Conservation (phyloP, 2,329 filamentous ascomycete species). For the Dactylella cylindrospora region DNA sequence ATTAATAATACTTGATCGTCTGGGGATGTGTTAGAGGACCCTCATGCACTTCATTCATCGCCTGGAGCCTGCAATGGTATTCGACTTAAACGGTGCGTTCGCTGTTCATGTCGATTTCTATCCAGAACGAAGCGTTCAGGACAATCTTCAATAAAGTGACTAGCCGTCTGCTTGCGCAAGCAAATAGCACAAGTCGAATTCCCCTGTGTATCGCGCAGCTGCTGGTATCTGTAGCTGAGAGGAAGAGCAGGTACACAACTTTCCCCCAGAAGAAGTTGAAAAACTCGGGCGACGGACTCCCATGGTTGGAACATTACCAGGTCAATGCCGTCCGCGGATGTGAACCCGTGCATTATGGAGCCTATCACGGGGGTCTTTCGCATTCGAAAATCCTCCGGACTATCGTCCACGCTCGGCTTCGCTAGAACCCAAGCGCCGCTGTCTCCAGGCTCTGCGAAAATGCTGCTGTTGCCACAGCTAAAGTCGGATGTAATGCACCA, state of each 20-base stretch:
- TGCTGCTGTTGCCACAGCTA: not conserved
- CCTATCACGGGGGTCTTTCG: constrained; percentile 24
- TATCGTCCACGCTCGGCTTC: constrained; percentile 3
- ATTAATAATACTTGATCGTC: too few relatives aligned
- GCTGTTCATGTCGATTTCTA: not conserved
- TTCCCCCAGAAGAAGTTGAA: constrained; percentile 21
- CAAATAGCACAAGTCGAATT: constrained; percentile 17
- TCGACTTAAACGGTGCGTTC: too few relatives aligned
- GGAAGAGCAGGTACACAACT: constrained; percentile 28
- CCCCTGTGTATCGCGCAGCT: constrained; percentile 14
- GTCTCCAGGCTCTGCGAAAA: constrained; percentile 28
- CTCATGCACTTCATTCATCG: too few relatives aligned
- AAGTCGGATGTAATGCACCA: constrained; percentile 28
- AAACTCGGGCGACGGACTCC: constrained; percentile 25
- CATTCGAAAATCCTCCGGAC: not conserved
- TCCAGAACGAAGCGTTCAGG: constrained; percentile 30
- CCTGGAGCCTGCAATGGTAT: too few relatives aligned
- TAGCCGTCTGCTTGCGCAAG: not conserved
- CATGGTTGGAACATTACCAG: constrained; percentile 36
- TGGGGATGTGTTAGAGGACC: too few relatives aligned
- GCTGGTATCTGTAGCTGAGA: constrained; percentile 13
- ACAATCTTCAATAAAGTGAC: constrained; percentile 27
- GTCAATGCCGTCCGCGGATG: constrained; percentile 35
- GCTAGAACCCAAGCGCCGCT: constrained; percentile 37
- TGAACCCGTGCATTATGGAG: constrained; percentile 22